These are phyloP conservation scores for Phaeosphaeriaceae sp. DNA, from an alignment of 2,329 filamentous ascomycete species.

Conservation along the genomic window DNA sequence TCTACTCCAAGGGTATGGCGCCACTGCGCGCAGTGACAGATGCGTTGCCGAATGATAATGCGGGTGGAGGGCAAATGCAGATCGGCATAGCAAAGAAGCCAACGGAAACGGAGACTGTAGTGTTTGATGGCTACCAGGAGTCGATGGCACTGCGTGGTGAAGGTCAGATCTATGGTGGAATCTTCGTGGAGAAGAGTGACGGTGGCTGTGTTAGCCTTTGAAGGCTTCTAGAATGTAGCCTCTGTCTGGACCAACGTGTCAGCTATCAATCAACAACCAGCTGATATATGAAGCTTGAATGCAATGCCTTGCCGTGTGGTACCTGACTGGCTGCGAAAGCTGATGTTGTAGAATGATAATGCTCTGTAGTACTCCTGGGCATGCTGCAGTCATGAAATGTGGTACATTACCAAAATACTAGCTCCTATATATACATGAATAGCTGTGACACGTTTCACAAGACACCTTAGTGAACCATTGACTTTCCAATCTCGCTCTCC, in stretches of 20 bases:
- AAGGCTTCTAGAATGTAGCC: too few relatives aligned
- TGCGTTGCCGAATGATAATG: constrained; percentile 26
- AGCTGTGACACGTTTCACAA: too few relatives aligned
- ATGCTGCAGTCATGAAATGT: too few relatives aligned
- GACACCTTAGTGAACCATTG: constrained; percentile 33
- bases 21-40: constrained; percentile 21
- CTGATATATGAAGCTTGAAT: too few relatives aligned
- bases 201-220: constrained; percentile 28
- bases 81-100: constrained; percentile 39
- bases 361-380: too few relatives aligned
- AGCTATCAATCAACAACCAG: too few relatives aligned
- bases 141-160: constrained; percentile 19
- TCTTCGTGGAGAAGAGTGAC: constrained; percentile 39
- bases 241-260: too few relatives aligned
- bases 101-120: constrained; percentile 34
- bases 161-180: constrained; percentile 39
- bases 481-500: constrained; percentile 71
- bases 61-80: constrained; percentile 35
- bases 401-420: too few relatives aligned
- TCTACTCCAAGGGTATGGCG: constrained; percentile 24
- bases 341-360: background rate
- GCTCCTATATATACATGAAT: too few relatives aligned
- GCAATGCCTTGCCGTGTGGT: too few relatives aligned
- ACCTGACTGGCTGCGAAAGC: too few relatives aligned
- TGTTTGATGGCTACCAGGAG: constrained; percentile 38